These are phyloP conservation scores for Antrodiella citrinella DNA, from an alignment of 768 basidiomycete genomes.

Conservation along the genomic window DNA sequence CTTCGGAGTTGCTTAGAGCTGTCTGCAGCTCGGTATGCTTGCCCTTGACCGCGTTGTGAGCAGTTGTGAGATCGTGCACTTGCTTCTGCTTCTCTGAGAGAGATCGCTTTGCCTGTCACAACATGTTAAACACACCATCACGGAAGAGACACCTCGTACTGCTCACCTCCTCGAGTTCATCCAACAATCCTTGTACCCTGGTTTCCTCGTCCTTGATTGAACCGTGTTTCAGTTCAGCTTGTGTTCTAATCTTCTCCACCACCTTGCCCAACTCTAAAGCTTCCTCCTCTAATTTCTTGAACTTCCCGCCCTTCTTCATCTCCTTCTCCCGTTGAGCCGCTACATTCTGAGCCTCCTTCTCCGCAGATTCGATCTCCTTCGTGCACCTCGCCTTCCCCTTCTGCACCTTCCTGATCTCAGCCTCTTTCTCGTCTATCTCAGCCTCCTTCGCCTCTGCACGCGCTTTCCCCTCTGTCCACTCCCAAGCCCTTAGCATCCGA, in stretches of 20 bases:
- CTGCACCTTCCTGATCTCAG: constrained; percentile 38
- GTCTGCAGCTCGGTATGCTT: constrained; percentile 53
- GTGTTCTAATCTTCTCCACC: constrained; percentile 74
- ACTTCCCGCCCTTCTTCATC: constrained; percentile 86
- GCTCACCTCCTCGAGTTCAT: constrained; percentile 56
- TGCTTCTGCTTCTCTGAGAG: constrained; percentile 53
- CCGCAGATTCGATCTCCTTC: constrained; percentile 53
- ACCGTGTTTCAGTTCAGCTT: constrained; percentile 72
- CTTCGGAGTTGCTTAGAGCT: constrained; percentile 68
- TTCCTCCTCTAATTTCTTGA: constrained; percentile 77
- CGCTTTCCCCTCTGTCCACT: constrained; percentile 65
- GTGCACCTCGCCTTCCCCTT: constrained; percentile 41
- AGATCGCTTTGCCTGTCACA: constrained; percentile 45
- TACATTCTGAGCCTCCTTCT: constrained; percentile 59
- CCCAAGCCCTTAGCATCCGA: constrained; percentile 77
- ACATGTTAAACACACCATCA: not conserved
- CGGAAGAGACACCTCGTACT: not conserved
- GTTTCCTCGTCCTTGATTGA: constrained; percentile 75
- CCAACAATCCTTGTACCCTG: constrained; percentile 41
- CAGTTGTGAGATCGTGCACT: constrained; percentile 43
- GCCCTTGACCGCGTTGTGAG: constrained; percentile 59
- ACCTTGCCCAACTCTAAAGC: constrained; percentile 73
- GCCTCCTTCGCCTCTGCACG: constrained; percentile 46
- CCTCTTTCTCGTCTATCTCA: constrained; percentile 43
- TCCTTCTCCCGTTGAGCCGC: constrained; percentile 77